phyloP scores from a whole-genome alignment of 305 asterid genomes.

The Coffea humblotiana region DNA sequence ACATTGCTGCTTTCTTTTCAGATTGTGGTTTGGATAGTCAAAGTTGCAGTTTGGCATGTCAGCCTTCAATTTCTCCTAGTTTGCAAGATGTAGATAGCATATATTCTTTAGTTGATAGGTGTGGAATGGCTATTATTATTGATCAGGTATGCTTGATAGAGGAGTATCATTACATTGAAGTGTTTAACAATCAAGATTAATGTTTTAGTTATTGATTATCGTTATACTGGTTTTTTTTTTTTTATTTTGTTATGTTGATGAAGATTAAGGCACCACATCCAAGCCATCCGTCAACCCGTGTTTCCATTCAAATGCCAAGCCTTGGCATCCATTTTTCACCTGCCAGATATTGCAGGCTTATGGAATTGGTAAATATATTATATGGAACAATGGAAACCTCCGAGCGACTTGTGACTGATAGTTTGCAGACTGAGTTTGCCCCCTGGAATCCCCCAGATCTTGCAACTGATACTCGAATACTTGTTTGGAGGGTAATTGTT shows the following conservation, averaged over 20 bases:
- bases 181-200: neutral
- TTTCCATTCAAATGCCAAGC: slow-evolving; percentile 88
- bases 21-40: slow-evolving; percentile 55
- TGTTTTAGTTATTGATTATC: neutral
- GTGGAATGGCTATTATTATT: slow-evolving; percentile 89
- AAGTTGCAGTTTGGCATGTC: slow-evolving; percentile 53
- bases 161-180: neutral
- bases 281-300: slow-evolving; percentile 78
- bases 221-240: neutral
- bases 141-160: slow-evolving; percentile 69
- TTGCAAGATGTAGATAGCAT: slow-evolving; percentile 54
- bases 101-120: slow-evolving; percentile 82
- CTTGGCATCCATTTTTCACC: slow-evolving; percentile 98
- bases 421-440: slow-evolving; percentile 53
- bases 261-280: slow-evolving; percentile 92
- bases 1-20: slow-evolving; percentile 89
- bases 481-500: slow-evolving; percentile 85
- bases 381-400: slow-evolving; percentile 57
- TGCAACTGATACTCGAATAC: slow-evolving; percentile 79
- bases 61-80: slow-evolving; percentile 50
- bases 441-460: slow-evolving; percentile 90
- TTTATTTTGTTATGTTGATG: slow-evolving; percentile 22
- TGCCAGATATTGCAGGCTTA: slow-evolving; percentile 71
- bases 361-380: slow-evolving; percentile 62
- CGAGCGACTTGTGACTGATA: slow-evolving; percentile 54